Conservation (phyloP, 2,329 filamentous ascomycete species). For the Pyricularia grisea region DNA sequence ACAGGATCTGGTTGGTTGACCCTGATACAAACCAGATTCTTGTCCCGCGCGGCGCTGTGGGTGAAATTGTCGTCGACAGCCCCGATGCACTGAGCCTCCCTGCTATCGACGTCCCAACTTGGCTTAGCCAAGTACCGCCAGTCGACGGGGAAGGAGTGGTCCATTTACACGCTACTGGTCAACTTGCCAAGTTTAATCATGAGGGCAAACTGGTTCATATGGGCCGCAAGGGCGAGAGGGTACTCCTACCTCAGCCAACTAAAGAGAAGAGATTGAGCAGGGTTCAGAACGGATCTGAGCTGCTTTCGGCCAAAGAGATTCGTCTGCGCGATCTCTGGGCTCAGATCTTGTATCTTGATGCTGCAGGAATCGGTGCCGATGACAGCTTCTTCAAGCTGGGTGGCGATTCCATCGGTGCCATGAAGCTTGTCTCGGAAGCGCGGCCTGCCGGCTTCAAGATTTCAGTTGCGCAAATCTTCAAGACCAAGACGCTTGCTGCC, state of each 20-base stretch:
- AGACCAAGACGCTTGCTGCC: conserved; percentile 15
- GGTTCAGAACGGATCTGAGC: conserved; percentile 4
- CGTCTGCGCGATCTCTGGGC: conserved; percentile 24
- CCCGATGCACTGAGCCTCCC: neutral
- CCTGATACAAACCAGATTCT: conserved; percentile 22
- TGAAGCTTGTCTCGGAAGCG: conserved; percentile 35
- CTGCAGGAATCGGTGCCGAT: conserved; percentile 25
- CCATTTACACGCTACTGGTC: conserved; percentile 27
- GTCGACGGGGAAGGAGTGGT: neutral
- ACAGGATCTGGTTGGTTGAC: conserved; percentile 28
- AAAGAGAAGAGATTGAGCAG: conserved; percentile 4
- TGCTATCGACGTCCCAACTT: neutral
- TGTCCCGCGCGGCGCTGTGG: conserved; percentile 29
- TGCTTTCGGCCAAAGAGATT: conserved; percentile 11
- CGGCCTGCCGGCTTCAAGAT: conserved; percentile 26
- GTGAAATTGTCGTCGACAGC: conserved; percentile 32
- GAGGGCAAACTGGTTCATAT: conserved; percentile 13
- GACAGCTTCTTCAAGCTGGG: conserved; percentile 40
- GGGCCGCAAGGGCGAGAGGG: conserved; percentile 5
- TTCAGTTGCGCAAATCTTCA: conserved; percentile 36
- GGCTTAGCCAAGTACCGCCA: neutral
- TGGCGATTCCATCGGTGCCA: conserved; percentile 38
- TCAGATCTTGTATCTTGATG: conserved; percentile 20
- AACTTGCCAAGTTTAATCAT: conserved; percentile 27
- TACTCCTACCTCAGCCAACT: neutral